Evolutionary conservation across 306 rosid genomes (phyloP), one percentile per base, ranked within the genome.

Genomic region (Astragalus glycyphyllos): DNA sequence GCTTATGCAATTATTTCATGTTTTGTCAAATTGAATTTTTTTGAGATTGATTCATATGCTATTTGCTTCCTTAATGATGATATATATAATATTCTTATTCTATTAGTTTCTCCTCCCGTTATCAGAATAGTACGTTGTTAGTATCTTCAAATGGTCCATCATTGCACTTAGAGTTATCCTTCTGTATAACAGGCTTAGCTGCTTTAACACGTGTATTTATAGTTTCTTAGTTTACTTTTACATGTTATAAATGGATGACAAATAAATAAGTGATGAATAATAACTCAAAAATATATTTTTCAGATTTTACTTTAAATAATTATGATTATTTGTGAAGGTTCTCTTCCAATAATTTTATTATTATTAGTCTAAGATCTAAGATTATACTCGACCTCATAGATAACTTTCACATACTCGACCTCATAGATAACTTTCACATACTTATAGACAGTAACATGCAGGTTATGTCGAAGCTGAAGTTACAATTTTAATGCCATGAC

Each of bases 391-490:
- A 58, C 7, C 65, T 58, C 65, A 48, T n/a, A 58, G 45, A 58
- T 35, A 35, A 58, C n/a, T 58, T 58, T 11, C 23, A 58, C 64
- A 58, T 58, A 32, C 23, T 31, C 65, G 29, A 58, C 7, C 65
- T 58, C 65, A 48, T n/a, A 58, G 45, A 58, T 35, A 35, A 58
- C n/a, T 58, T 58, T 11, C 23, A 58, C 64, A 58, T 58, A 32
- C 23, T 31, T 46, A n/a, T 20, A 41, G 9, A 20, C 23, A 20
- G 23, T 20, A 20, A 20, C 23, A 20, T 20, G 23, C 23, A 20
- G 23, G 23, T 20, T 20, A 2, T 20, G 23, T 20, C 23, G 23
- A 20, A 20, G 23, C 23, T 20, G 23, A 20, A 20, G 23, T 20
- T 20, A 20, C 23, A 20, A 20, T 20, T 20, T 20, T 20, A 20